Percentiles rank a stretch among this genome's conserved stretches.
These are phyloP conservation scores for Auxenochlorella pyrenoidosa DNA, from an alignment of 139 green algal species.

Conservation along the genomic window DNA sequence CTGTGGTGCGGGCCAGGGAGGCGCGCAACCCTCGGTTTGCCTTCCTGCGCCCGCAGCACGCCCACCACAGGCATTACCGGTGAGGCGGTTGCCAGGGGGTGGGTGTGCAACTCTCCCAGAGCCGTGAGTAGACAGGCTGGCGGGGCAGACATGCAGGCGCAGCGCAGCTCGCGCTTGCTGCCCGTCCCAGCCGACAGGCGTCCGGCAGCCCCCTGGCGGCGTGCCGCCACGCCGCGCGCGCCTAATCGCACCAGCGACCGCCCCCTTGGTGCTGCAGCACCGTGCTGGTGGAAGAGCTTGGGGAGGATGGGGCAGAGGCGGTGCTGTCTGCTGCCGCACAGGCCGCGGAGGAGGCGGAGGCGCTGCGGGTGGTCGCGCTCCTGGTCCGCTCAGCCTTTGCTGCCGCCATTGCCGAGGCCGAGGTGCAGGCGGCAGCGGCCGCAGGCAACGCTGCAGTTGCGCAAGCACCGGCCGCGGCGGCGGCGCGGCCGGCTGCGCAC, in stretches of 20 bases:
- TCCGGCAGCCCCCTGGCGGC: too few relatives aligned
- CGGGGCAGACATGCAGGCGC: not conserved
- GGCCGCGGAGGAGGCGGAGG: constrained; percentile 16
- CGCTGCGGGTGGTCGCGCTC: not conserved
- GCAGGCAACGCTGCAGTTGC: not conserved
- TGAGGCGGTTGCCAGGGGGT: not conserved
- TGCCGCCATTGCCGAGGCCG: constrained; percentile 5
- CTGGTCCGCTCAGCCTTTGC: constrained; percentile 25
- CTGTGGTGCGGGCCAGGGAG: constrained; percentile 62
- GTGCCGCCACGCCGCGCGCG: too few relatives aligned
- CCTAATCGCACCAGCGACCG: not conserved
- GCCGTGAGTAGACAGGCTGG: not conserved
- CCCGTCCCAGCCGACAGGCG: too few relatives aligned
- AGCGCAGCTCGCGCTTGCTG: too few relatives aligned
- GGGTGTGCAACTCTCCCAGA: too few relatives aligned
- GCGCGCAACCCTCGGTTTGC: constrained; percentile 66
- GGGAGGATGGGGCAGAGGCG: not conserved
- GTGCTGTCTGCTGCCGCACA: constrained; percentile 5
- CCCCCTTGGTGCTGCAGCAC: not conserved
- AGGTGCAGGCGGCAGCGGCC: not conserved
- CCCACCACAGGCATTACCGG: constrained; percentile 45
- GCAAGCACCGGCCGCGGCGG: not conserved
- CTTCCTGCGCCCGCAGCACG: constrained; percentile 65
- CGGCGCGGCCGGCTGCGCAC: not conserved
- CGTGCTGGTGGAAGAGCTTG: not conserved